Base-by-base conservation (phyloP, 2,329 filamentous ascomycete species). In the Trichoderma cornu-damae region DNA sequence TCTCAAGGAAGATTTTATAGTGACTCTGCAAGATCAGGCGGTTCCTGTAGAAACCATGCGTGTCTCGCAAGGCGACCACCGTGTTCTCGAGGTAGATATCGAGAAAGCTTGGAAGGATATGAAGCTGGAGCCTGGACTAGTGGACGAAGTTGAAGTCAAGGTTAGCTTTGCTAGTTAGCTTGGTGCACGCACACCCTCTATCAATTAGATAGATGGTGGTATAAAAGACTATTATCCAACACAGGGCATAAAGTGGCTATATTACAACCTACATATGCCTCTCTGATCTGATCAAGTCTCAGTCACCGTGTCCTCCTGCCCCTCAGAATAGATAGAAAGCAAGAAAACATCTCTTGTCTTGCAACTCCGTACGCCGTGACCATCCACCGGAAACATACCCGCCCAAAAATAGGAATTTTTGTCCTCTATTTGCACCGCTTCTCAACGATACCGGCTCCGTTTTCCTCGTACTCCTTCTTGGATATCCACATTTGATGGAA, bases 401-500 rank as follows among this genome's bases (percentile, higher is more conserved):
- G 26, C 28, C 35, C 44, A 26, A 40, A 14, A 58, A 35, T 28
- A 46, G 40, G 49, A 37, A 28, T 40, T 47, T n/a, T n/a, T 12
- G 12, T 58, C 38, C 28, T 47, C 65, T 76, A 97, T 77, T 96
- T 96, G 81, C 93, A 97, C 67, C 93, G 81, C 83, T 96, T 96
- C 79, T 97, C 93, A 43, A 97, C 89, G 65, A 97, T 92, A 62
- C 84, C 84, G 5, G 86, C 78, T 1, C 94, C 94, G 71, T 96
- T 92, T 78, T 99, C 95, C 62, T 96, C 91, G 67, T 96, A 97
- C 77, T 99, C 94, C 79, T 96, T 96, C 73, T 86, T 90, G 22
- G 88, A 93, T 66, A 99, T 95, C 94, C 94, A 99, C 88, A 99
- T 93, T 78, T 99, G 94, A 76, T 99, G 94, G 75, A 99, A 99